Evolutionary conservation across 208 protist species (phyloP).

Genomic region (Acanthamoeba castellanii): DNA sequence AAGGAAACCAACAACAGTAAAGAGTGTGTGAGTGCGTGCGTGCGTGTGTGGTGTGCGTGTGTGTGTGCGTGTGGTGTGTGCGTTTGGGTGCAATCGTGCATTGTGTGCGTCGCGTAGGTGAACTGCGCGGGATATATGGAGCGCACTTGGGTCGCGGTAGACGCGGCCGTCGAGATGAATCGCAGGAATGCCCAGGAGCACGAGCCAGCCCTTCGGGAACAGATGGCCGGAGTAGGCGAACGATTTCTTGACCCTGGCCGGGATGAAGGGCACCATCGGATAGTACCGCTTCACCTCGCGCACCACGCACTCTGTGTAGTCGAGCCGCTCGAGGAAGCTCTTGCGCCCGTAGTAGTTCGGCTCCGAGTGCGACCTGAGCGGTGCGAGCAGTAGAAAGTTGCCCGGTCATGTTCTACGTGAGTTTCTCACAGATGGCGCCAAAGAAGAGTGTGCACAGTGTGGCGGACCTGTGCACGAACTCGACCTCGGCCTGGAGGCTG

Average conservation of each 20-base stretch:
- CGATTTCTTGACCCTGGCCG: background rate
- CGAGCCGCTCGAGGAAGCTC: background rate
- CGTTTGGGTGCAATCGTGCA: background rate
- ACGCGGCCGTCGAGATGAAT: conserved; percentile 15
- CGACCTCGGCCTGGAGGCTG: conserved; percentile 1
- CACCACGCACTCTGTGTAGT: background rate
- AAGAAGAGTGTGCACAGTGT: background rate
- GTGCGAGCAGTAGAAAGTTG: too few species aligned
- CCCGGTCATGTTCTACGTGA: too few species aligned
- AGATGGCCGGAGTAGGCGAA: background rate
- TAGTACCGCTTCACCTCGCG: conserved; percentile 22
- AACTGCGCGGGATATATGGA: background rate
- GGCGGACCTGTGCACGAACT: background rate
- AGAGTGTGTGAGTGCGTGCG: background rate
- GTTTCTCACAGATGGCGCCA: too few species aligned
- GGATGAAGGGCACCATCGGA: background rate
- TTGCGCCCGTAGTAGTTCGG: background rate
- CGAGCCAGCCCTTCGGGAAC: background rate
- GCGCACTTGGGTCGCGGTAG: background rate
- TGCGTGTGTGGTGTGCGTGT: too few species aligned
- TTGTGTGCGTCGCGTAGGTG: too few species aligned
- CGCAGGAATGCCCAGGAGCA: background rate
- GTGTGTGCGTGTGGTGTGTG: too few species aligned
- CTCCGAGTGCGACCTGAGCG: background rate
- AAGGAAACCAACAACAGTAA: background rate